phyloP scores from a whole-genome alignment of 805 yeast genomes.

The Cyberlindnera sargentensis region DNA sequence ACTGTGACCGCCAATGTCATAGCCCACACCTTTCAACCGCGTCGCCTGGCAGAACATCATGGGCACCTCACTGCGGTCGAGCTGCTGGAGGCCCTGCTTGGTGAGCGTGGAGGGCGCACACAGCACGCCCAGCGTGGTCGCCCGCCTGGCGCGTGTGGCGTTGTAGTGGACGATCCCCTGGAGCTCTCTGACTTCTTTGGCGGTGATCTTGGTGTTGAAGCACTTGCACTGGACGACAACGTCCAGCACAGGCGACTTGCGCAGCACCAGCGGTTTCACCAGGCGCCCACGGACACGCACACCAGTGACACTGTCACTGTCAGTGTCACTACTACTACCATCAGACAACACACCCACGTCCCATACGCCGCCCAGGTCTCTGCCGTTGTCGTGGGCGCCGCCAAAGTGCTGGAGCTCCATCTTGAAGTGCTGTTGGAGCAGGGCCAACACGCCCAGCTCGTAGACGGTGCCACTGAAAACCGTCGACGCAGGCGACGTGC shows the following conservation, averaged over 20 bases:
- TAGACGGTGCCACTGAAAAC: conserved; percentile 22
- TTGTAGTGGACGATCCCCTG: conserved; percentile 18
- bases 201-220: conserved; percentile 18
- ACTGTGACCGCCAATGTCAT: background rate
- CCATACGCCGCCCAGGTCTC: conserved; percentile 20
- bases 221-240: conserved; percentile 22
- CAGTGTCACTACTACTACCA: background rate
- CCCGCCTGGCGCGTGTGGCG: conserved; percentile 8
- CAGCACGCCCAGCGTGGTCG: conserved; percentile 15
- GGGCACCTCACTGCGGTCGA: conserved; percentile 16
- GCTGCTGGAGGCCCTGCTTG: conserved; percentile 16
- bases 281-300: conserved; percentile 3
- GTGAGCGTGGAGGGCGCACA: conserved; percentile 19
- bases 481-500: conserved; percentile 14
- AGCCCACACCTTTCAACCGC: too few species aligned
- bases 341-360: conserved; percentile 1
- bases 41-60: conserved; percentile 16
- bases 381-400: conserved; percentile 22
- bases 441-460: conserved; percentile 15
- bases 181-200: conserved; percentile 22
- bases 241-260: conserved; percentile 7
- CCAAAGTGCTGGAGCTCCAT: conserved; percentile 14
- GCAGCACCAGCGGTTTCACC: conserved; percentile 8
- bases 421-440: conserved; percentile 5
- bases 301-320: background rate